phyloP scores from a whole-genome alignment of 2,329 filamentous ascomycete genomes.

The Colletotrichum destructivum region DNA sequence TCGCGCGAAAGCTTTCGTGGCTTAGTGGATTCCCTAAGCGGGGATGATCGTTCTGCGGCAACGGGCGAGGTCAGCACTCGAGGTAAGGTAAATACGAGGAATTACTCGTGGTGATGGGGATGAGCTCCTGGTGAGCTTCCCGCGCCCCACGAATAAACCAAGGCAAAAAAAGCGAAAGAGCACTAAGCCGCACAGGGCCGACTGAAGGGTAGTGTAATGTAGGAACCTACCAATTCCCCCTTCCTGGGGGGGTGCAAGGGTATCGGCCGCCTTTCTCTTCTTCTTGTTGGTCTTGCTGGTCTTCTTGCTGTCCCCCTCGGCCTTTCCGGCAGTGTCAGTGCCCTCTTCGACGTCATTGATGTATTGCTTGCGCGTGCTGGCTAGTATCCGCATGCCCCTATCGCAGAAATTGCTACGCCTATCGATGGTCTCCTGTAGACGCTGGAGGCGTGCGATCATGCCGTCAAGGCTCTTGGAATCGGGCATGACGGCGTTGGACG shows the following conservation, averaged over 20 bases:
- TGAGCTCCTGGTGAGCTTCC: constrained; percentile 23
- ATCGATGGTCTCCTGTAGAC: constrained; percentile 77
- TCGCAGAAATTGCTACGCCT: constrained; percentile 79
- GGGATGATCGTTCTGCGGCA: constrained; percentile 67
- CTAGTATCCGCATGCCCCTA: constrained; percentile 79
- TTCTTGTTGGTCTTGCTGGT: constrained; percentile 73
- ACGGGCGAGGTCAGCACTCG: constrained; percentile 36
- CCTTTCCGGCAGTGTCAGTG: constrained; percentile 62
- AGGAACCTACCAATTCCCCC: constrained; percentile 49
- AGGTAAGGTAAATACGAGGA: constrained; percentile 25
- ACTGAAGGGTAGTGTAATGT: constrained; percentile 6
- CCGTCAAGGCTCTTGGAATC: constrained; percentile 76
- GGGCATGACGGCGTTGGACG: constrained; percentile 71
- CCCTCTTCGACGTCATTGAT: constrained; percentile 66
- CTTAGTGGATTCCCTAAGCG: constrained; percentile 66
- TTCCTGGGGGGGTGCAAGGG: constrained; percentile 70
- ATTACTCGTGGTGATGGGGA: constrained; percentile 25
- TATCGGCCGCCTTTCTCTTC: constrained; percentile 82
- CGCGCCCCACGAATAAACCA: constrained; percentile 29
- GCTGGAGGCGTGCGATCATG: constrained; percentile 75
- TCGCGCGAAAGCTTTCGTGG: constrained; percentile 66
- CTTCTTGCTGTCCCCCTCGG: constrained; percentile 62
- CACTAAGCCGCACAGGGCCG: constrained; percentile 28
- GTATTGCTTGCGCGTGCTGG: constrained; percentile 75
- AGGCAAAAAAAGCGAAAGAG: constrained; percentile 19